phyloP scores from a whole-genome alignment of 345 rosid genomes.

The Ceriops decandra region DNA sequence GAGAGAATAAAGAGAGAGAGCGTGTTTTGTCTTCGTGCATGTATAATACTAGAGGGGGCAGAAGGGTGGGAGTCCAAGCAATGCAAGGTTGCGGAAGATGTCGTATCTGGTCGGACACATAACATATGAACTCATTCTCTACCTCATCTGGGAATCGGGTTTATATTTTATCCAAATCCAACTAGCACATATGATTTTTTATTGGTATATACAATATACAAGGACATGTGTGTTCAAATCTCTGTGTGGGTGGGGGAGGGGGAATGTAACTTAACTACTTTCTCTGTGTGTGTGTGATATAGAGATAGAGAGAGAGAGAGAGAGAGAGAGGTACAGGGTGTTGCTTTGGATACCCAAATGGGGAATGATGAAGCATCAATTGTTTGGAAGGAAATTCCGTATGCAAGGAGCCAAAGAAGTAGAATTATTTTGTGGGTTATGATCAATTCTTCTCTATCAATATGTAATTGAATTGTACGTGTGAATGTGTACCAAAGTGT shows the following conservation, averaged over 20 bases:
- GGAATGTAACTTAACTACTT: no score
- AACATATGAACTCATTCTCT: constrained; percentile 1
- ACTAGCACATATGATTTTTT: constrained; percentile 13
- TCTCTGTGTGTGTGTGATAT: background rate
- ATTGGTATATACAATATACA: background rate
- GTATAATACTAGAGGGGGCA: background rate
- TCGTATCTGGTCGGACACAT: constrained; percentile 27
- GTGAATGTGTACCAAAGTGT: background rate
- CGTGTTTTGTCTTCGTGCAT: background rate
- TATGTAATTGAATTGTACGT: background rate
- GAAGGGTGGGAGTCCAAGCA: background rate
- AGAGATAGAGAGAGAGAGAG: background rate
- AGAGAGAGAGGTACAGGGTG: background rate
- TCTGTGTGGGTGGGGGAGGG: background rate
- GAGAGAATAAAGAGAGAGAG: constrained; percentile 8
- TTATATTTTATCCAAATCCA: background rate
- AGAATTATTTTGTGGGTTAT: background rate
- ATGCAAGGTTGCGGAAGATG: constrained; percentile 7
- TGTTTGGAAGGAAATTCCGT: constrained; percentile 14
- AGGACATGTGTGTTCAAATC: no score
- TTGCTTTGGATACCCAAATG: constrained; percentile 18
- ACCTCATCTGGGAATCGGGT: constrained; percentile 13
- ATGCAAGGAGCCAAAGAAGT: constrained; percentile 18
- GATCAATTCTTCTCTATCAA: background rate
- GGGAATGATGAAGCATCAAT: constrained; percentile 18